Conservation (phyloP, 2,329 filamentous ascomycete genomes). For the Aureobasidium sp. region DNA sequence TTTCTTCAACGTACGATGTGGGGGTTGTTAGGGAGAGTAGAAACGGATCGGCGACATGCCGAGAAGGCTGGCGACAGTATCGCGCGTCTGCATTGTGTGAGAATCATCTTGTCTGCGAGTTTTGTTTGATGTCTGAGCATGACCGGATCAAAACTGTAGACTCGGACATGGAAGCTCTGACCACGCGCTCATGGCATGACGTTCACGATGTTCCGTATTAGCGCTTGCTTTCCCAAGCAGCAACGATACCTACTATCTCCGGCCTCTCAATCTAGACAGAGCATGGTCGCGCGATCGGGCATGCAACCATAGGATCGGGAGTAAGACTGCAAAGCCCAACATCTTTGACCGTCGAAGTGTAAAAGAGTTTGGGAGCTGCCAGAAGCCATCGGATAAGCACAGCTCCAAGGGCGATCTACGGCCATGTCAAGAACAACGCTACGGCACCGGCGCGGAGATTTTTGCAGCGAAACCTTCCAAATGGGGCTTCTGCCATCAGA, state of each 20-base stretch:
- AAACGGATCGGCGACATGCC: conserved; percentile 22
- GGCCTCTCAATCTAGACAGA: background rate
- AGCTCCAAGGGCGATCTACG: background rate
- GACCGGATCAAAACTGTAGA: background rate
- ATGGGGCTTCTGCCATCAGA: background rate
- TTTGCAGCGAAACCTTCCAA: background rate
- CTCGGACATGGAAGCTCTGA: conserved; percentile 3
- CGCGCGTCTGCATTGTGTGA: conserved; percentile 8
- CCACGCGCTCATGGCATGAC: conserved; percentile 1
- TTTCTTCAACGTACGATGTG: conserved; percentile 30
- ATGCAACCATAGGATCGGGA: background rate
- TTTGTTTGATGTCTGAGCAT: background rate
- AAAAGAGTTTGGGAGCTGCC: background rate
- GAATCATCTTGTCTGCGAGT: background rate
- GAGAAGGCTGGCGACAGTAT: background rate
- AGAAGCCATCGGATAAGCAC: background rate
- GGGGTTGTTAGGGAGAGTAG: conserved; percentile 39
- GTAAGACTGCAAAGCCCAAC: background rate
- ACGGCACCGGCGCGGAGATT: background rate
- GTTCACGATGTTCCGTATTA: background rate
- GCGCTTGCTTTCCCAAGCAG: background rate
- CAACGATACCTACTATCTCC: background rate
- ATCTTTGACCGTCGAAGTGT: background rate
- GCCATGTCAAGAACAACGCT: conserved; percentile 1
- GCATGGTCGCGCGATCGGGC: background rate